Base-by-base conservation (phyloP, 2,329 filamentous ascomycete species). In the Chaetomiaceae sp. region DNA sequence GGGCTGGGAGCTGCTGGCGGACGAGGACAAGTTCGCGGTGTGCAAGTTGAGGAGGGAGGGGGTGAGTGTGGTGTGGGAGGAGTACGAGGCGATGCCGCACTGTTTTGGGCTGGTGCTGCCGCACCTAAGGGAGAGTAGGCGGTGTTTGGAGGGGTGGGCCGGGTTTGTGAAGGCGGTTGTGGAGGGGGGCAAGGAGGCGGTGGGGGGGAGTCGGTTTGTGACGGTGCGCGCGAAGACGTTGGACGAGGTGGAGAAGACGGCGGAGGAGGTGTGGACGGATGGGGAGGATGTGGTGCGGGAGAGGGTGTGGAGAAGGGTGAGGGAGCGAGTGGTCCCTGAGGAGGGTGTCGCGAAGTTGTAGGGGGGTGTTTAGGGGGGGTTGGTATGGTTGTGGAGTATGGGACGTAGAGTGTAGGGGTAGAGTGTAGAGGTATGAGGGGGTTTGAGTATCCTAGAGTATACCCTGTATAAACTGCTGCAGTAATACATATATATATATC, bases 11-110 rank as follows among this genome's bases (percentile, higher is more conserved):
- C 73, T 84, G 55, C 70, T 91, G 9, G 70, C 76, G 1, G 84
- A 88, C 61, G 85, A 89, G 62, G 74, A 73, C 49, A 73, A 72
- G 52, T 78, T 78, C 42, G 60, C 87, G 2, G 84, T 81, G 0
- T 64, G 68, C 33, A 71, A 73, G 32, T 69, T 86, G 10, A 69
- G 69, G 14, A 53, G 57, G 7, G 76, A 84, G 37, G 79, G 77
- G 5, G 82, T 83, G 0, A 59, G 58, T 0, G 76, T 90, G 0
- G 71, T 78, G 3, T 84, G 81, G 57, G 79, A 86, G 60, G 78
- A 88, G 65, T 93, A 81, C 60, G 82, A 89, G 62, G 83, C 79
- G 3, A 91, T 91, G 86, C 85, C 87, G 44, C 86, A 90, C 65
- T 80, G 78, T 55, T 91, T 88, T 59, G 78, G 75, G 1, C 57